Conservation (phyloP, 1,139 yeast genomes). For the Magnusiomyces sp. region DNA sequence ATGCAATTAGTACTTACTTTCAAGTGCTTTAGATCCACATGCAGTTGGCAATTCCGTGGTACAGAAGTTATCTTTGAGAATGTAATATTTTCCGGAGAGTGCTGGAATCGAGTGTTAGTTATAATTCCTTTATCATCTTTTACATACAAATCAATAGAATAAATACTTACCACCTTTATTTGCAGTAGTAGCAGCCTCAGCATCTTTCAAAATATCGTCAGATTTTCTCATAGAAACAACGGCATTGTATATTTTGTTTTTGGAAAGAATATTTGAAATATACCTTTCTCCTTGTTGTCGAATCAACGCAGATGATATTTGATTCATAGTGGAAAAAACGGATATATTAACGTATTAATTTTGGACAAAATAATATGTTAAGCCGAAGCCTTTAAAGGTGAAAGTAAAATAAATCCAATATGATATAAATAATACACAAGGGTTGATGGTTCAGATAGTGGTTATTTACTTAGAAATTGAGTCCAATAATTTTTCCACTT, state of each 20-base stretch:
- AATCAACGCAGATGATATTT: too few species aligned
- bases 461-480: too few species aligned
- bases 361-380: too few species aligned
- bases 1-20: too few species aligned
- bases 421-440: too few species aligned
- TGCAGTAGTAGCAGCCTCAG: conserved; percentile 6
- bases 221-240: conserved; percentile 23
- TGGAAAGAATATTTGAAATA: conserved; percentile 23
- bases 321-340: too few species aligned
- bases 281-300: conserved; percentile 21
- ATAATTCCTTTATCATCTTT: neutral
- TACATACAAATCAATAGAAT: neutral
- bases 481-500: too few species aligned
- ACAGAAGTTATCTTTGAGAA: conserved; percentile 72
- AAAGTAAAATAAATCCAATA: too few species aligned
- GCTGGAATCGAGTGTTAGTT: conserved; percentile 9
- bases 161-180: conserved; percentile 7
- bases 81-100: conserved; percentile 31
- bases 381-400: too few species aligned
- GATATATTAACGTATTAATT: too few species aligned
- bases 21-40: conserved; percentile 60
- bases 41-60: conserved; percentile 61
- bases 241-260: conserved; percentile 30
- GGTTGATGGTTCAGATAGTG: too few species aligned
- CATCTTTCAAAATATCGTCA: conserved; percentile 8